Evolutionary conservation across 106 monocot species (phyloP).

Genomic region (Platanthera zijinensis): DNA sequence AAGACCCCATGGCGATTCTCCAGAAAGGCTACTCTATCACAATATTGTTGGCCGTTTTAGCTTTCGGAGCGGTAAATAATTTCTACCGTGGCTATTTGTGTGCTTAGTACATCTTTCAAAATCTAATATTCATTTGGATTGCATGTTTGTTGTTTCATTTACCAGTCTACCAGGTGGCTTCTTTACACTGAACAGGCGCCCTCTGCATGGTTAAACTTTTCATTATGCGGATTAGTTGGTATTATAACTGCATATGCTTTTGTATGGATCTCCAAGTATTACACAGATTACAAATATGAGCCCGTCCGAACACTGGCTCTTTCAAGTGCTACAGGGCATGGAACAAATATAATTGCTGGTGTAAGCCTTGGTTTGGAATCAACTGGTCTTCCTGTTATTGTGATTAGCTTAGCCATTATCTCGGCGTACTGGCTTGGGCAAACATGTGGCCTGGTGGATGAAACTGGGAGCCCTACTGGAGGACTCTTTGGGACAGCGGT

Average conservation of each 20-base stretch:
- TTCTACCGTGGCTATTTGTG: neutral
- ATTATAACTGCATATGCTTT: slow-evolving; percentile 89
- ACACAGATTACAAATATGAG: slow-evolving; percentile 97
- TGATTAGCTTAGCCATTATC: slow-evolving; percentile 82
- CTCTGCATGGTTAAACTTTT: slow-evolving; percentile 90
- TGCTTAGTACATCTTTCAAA: neutral
- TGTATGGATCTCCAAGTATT: slow-evolving; percentile 96
- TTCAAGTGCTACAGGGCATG: slow-evolving; percentile 92
- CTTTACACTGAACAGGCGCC: slow-evolving; percentile 97
- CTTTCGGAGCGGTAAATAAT: slow-evolving; percentile 85
- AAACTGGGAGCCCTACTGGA: slow-evolving; percentile 68
- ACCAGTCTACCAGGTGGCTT: slow-evolving; percentile 93
- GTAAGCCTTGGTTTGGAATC: slow-evolving; percentile 90
- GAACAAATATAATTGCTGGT: slow-evolving; percentile 98
- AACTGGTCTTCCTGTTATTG: slow-evolving; percentile 95
- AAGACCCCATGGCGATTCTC: slow-evolving; percentile 93
- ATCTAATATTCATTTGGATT: neutral
- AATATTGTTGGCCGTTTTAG: slow-evolving; percentile 73
- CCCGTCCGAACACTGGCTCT: slow-evolving; percentile 79
- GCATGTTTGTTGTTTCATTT: slow-evolving; percentile 2
- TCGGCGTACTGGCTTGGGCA: slow-evolving; percentile 89
- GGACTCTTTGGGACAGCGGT: slow-evolving; percentile 98
- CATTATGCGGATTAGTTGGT: slow-evolving; percentile 88
- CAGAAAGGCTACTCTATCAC: slow-evolving; percentile 96
- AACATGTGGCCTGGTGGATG: slow-evolving; percentile 83